These are phyloP conservation scores for Pseudocercospora ulei DNA, from an alignment of 2,329 filamentous ascomycete genomes.

Conservation along the genomic window DNA sequence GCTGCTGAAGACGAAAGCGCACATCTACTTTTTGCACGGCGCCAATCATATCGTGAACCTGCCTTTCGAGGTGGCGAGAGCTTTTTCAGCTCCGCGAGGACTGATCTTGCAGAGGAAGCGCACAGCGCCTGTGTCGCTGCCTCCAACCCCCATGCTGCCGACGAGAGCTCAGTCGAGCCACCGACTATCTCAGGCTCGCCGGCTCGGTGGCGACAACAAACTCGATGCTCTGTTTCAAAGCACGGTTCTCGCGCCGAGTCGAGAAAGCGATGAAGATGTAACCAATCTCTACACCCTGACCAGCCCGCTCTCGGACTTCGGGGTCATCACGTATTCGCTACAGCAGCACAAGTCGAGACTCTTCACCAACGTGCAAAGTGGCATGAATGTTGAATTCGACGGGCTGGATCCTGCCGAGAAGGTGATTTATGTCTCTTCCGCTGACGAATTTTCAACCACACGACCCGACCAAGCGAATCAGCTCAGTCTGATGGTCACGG, in stretches of 20 bases:
- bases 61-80: constrained; percentile 85
- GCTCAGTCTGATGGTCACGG: constrained; percentile 67
- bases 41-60: constrained; percentile 83
- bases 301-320: constrained; percentile 76
- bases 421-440: constrained; percentile 68
- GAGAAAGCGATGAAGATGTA: constrained; percentile 44
- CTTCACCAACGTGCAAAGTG: constrained; percentile 18
- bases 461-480: constrained; percentile 36
- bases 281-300: constrained; percentile 73
- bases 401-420: constrained; percentile 70
- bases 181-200: constrained; percentile 23
- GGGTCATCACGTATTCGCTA: constrained; percentile 49
- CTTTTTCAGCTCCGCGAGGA: constrained; percentile 70
- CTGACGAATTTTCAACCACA: constrained; percentile 46
- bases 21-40: constrained; percentile 83
- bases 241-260: constrained; percentile 18
- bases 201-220: constrained; percentile 21
- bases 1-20: constrained; percentile 82
- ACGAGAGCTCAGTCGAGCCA: no score
- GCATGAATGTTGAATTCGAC: constrained; percentile 42
- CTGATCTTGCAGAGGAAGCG: constrained; percentile 77
- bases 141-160: constrained; percentile 38
- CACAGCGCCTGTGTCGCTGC: constrained; percentile 39
- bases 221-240: constrained; percentile 29
- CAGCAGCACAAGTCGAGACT: constrained; percentile 27